Percentiles rank a stretch among this genome's conserved stretches.
These are phyloP conservation scores for Aspergillus sp. DNA, from an alignment of 2,329 filamentous ascomycete species.

Conservation along the genomic window DNA sequence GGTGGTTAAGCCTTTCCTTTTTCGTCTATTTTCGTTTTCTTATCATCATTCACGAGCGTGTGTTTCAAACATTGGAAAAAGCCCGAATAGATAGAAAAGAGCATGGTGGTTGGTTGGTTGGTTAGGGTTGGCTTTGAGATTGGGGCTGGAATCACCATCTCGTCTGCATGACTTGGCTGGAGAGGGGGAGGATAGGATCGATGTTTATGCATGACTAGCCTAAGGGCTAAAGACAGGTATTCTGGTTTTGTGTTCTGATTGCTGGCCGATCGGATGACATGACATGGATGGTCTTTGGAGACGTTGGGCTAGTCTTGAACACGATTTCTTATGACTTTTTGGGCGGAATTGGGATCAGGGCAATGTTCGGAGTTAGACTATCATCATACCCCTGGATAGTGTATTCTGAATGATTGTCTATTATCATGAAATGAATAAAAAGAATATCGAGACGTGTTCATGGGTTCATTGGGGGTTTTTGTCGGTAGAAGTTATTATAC, in stretches of 20 bases:
- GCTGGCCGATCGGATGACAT: slow-evolving; percentile 13
- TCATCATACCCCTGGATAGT: neutral
- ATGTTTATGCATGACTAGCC: neutral
- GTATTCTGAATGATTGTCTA: neutral
- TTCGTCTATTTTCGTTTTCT: no score
- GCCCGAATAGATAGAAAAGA: no score
- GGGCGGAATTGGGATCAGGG: neutral
- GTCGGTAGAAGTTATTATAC: neutral
- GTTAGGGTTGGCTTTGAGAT: neutral
- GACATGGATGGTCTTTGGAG: neutral
- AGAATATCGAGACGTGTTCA: neutral
- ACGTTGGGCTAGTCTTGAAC: neutral
- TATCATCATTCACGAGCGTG: no score
- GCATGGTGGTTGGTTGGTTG: no score
- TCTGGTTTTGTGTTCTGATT: slow-evolving; percentile 2
- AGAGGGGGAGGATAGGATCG: neutral
- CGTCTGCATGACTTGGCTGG: neutral
- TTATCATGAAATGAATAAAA: neutral
- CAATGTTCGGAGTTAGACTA: neutral
- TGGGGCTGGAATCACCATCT: slow-evolving; percentile 4
- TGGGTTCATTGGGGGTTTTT: neutral
- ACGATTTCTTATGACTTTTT: neutral
- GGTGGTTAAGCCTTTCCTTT: slow-evolving; percentile 30
- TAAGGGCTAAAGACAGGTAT: neutral
- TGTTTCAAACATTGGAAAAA: no score